phyloP scores from a whole-genome alignment of 2,329 filamentous ascomycete genomes.

The Setomelanomma holmii region DNA sequence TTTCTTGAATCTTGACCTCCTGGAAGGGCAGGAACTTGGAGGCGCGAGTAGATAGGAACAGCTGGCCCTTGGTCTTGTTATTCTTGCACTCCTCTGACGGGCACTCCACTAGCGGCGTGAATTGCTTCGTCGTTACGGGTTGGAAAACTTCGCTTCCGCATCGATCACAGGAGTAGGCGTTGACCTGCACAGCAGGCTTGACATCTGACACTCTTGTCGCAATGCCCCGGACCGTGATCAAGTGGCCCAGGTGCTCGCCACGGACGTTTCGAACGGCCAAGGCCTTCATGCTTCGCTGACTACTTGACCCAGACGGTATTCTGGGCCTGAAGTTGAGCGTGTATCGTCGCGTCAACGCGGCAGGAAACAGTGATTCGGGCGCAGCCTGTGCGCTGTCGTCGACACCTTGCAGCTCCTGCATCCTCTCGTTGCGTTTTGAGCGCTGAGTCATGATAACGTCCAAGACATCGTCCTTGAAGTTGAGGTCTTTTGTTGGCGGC shows the following conservation, averaged over 20 bases:
- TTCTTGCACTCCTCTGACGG: conserved; percentile 87
- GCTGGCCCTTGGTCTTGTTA: conserved; percentile 91
- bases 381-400: conserved; percentile 65
- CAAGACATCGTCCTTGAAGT: conserved; percentile 95
- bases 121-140: conserved; percentile 89
- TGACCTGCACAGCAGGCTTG: conserved; percentile 96
- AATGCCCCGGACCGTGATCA: conserved; percentile 95
- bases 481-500: conserved; percentile 76
- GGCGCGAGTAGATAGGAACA: conserved; percentile 92
- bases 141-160: conserved; percentile 99
- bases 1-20: conserved; percentile 97
- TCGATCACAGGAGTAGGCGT: conserved; percentile 95
- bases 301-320: conserved; percentile 72
- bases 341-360: conserved; percentile 90
- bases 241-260: conserved; percentile 87
- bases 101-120: conserved; percentile 84
- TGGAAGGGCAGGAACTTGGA: conserved; percentile 98
- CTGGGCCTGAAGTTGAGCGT: conserved; percentile 95
- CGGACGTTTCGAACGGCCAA: conserved; percentile 93
- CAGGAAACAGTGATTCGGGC: conserved; percentile 81
- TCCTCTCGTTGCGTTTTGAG: conserved; percentile 81
- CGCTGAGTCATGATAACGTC: conserved; percentile 96
- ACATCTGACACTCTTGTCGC: conserved; percentile 96
- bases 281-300: conserved; percentile 64
- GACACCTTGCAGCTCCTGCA: conserved; percentile 57